Evolutionary conservation across 192 early-diverging fungal genomes (phyloP), one percentile per base, ranked within the genome.

Genomic region (Bifiguratus adelaidae): DNA sequence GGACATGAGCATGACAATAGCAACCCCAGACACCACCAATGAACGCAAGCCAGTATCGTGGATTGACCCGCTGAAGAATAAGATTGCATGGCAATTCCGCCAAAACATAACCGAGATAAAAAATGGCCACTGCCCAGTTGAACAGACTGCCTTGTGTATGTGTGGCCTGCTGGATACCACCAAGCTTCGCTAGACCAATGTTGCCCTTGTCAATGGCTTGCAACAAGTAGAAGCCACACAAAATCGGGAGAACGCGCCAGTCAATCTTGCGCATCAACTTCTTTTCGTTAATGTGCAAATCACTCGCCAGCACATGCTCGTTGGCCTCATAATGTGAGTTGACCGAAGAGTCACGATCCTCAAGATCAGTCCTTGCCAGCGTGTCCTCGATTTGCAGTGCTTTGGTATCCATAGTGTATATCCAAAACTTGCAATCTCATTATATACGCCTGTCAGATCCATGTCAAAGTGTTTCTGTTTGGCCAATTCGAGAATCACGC

Each of bases 191-290:
- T 15, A 53, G 51, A 44, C 51, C 51, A 30, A 53, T 53, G 20
- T 53, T 53, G 8, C 51, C 51, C 51, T 53, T 53, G 42, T 53
- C 51, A 30, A 53, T 38, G 24, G 51, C 48, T 16, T 53, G 51
- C 30, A 53, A 35, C 4, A 53, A 30, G 23, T 53, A 53, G 15
- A 53, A 53, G 13, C 51, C 51, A 47, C 51, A 53, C 8, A 53
- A 25, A 15, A 53, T 35, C 4, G 37, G 35, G 2, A 53, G 9
- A 4, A 53, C 51, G 23, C 36, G 48, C 48, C 48, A 50, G 23
- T 50, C 48, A 19, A 50, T 42, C 20, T 50, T 50, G 6, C 36
- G 35, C 41, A 42, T 42, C 18, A 50, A 21, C 24, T 50, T 50
- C 28, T 45, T 45, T 18, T 45, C 44, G 32, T 45, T 30, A 16